Percentiles rank a stretch among this genome's conserved stretches.
phyloP scores from a whole-genome alignment of 2,329 filamentous ascomycete genomes.

The Shiraia sp. region DNA sequence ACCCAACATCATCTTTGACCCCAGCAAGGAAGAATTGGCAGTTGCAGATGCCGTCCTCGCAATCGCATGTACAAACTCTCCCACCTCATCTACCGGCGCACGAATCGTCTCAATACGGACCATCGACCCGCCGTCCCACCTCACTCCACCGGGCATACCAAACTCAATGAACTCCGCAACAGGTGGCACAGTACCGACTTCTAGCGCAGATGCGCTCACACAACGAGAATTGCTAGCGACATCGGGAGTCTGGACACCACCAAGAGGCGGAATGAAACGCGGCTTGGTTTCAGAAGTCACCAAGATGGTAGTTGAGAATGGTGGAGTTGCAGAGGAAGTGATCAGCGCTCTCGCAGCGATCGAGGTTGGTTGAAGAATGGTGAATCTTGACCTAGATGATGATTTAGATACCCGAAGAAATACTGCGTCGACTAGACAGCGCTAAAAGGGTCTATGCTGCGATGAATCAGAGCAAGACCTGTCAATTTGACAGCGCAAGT shows the following conservation, averaged over 20 bases:
- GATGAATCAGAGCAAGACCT: too few relatives aligned
- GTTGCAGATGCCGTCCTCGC: conserved; percentile 90
- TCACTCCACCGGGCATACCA: conserved; percentile 54
- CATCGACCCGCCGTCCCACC: conserved; percentile 54
- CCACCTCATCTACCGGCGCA: conserved; percentile 25
- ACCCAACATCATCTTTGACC: conserved; percentile 91
- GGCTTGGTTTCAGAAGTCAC: conserved; percentile 73
- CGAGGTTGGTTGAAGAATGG: conserved; percentile 50
- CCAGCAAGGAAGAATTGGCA: conserved; percentile 85
- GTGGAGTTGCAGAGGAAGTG: conserved; percentile 84
- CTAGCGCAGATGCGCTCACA: conserved; percentile 47
- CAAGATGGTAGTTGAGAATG: conserved; percentile 72
- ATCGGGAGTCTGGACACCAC: conserved; percentile 80
- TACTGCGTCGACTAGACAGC: background rate
- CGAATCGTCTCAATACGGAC: conserved; percentile 52
- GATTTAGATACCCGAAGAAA: conserved; percentile 1
- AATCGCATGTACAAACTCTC: conserved; percentile 67
- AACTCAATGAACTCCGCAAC: conserved; percentile 52
- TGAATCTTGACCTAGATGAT: conserved; percentile 1
- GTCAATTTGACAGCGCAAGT: too few relatives aligned
- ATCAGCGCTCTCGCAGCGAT: conserved; percentile 79
- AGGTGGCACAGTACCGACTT: conserved; percentile 44
- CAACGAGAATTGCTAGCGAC: conserved; percentile 61
- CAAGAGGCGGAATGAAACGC: conserved; percentile 80
- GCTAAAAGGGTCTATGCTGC: background rate